Evolutionary conservation across 345 rosid species (phyloP).

Genomic region (Sisymbrium irio): DNA sequence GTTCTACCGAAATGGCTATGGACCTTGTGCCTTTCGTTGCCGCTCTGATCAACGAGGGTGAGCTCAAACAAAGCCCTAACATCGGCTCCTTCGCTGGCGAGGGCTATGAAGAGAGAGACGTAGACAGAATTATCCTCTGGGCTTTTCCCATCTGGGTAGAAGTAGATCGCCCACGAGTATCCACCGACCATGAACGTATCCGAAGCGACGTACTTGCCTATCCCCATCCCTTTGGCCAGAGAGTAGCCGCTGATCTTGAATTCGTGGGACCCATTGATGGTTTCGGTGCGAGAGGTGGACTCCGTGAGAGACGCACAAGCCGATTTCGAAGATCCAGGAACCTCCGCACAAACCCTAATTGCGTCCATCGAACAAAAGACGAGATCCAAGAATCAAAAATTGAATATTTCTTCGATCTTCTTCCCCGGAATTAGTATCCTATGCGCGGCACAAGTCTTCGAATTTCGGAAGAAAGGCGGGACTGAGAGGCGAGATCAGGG

Average conservation of each 20-base stretch:
- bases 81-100: slow-evolving; percentile 75
- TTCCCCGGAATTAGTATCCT: slow-evolving; percentile 3
- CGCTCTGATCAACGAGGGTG: slow-evolving; percentile 75
- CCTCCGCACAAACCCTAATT: slow-evolving; percentile 45
- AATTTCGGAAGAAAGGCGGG: slow-evolving; percentile 20
- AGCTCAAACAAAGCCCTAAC: slow-evolving; percentile 79
- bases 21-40: slow-evolving; percentile 58
- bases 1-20: slow-evolving; percentile 80
- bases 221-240: slow-evolving; percentile 64
- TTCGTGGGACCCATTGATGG: slow-evolving; percentile 66
- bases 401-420: neutral
- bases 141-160: slow-evolving; percentile 83
- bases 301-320: slow-evolving; percentile 33
- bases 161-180: slow-evolving; percentile 71
- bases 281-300: slow-evolving; percentile 60
- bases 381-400: slow-evolving; percentile 19
- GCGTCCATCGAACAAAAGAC: slow-evolving; percentile 47
- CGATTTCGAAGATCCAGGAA: slow-evolving; percentile 42
- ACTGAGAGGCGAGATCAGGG: slow-evolving; percentile 1
- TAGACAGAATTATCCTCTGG: slow-evolving; percentile 56
- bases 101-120: slow-evolving; percentile 66
- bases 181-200: slow-evolving; percentile 68
- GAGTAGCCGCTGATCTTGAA: slow-evolving; percentile 69
- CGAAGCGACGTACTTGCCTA: slow-evolving; percentile 68
- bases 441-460: slow-evolving; percentile 10